phyloP scores from a whole-genome alignment of 495 filamentous ascomycete species.

The Pseudomonodictys pantanalensis region DNA sequence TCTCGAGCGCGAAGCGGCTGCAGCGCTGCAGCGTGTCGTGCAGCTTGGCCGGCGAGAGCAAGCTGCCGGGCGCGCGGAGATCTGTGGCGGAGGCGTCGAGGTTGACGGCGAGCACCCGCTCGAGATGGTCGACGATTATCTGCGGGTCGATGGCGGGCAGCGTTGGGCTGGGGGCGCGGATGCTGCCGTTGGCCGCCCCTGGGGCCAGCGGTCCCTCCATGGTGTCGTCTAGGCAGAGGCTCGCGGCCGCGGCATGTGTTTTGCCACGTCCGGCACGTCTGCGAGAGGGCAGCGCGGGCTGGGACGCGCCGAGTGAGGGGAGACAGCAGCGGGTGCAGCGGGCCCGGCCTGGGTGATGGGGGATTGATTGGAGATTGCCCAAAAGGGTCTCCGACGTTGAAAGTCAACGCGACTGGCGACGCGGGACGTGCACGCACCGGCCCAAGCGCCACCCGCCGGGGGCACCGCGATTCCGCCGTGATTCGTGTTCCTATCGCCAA shows the following conservation, averaged over 20 bases:
- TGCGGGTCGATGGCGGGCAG: constrained; percentile 54
- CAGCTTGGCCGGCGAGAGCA: constrained; percentile 68
- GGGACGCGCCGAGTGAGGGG: no score
- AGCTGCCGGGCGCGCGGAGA: constrained; percentile 72
- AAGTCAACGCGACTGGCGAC: no score
- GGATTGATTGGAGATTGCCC: no score
- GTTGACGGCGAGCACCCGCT: constrained; percentile 73
- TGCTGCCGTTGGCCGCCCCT: constrained; percentile 38
- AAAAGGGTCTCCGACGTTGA: no score
- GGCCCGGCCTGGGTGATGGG: no score
- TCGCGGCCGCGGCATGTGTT: constrained; percentile 30
- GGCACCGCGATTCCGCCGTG: no score
- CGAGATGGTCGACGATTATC: constrained; percentile 73
- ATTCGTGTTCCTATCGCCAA: no score
- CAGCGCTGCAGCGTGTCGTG: constrained; percentile 82
- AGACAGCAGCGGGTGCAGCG: no score
- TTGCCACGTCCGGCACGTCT: constrained; percentile 14
- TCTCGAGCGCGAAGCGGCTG: constrained; percentile 81
- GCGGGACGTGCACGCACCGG: no score
- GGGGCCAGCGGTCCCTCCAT: constrained; percentile 44
- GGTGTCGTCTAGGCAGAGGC: constrained; percentile 16
- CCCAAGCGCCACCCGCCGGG: no score
- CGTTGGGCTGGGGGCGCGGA: constrained; percentile 39
- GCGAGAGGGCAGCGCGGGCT: no score
- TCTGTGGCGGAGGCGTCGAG: constrained; percentile 80